Base-by-base conservation (phyloP, 139 green algal genomes). In the Chlamydomonas sp. region DNA sequence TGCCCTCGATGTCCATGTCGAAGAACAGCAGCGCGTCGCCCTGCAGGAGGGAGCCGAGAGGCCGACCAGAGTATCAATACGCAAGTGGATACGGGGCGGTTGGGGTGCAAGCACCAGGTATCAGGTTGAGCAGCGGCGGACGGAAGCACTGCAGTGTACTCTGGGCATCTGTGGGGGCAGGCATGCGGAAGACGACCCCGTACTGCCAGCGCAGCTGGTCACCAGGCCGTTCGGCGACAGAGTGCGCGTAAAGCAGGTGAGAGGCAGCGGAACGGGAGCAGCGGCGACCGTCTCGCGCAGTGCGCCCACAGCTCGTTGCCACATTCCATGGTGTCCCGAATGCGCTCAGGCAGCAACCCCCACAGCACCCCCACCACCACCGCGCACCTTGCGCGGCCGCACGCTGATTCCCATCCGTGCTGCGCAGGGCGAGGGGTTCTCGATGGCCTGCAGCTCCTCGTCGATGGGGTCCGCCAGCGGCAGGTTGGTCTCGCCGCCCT, bases 401-500 rank as follows among this genome's bases (percentile, higher is more conserved):
- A 93, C 78, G 18, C 74, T 73, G 62, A 93, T 91, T 49, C 90
- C 90, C 63, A 49, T 69, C 20, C 64, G 76, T 16, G 85, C 66
- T 4, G 85, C 89, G 83, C 93, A 96, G 7, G 87, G 63, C 0
- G 78, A 95, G 5, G 79, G 59, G 61, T 85, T 68, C 6, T 77
- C 63, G 0, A 90, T 49, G 2, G 59, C 64, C 91, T 97, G 93
- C 57, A 17, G 49, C 5, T 86, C 67, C 15, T 87, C 77, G 69
- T 96, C 91, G 20, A 97, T 91, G 61, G 86, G 88, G 0, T 87
- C 78, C 5, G 88, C 90, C 6, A 95, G 84, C 4, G 93, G 94
- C 77, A 97, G 93, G 3, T 90, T 90, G 1, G 95, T 97, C 89
- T 97, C 95, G 1, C 95, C 95, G 14, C 95, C 95, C 12, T 91